These are phyloP conservation scores for Heimioporus punctisporus DNA, from an alignment of 1,284 basidiomycete species.

Conservation along the genomic window DNA sequence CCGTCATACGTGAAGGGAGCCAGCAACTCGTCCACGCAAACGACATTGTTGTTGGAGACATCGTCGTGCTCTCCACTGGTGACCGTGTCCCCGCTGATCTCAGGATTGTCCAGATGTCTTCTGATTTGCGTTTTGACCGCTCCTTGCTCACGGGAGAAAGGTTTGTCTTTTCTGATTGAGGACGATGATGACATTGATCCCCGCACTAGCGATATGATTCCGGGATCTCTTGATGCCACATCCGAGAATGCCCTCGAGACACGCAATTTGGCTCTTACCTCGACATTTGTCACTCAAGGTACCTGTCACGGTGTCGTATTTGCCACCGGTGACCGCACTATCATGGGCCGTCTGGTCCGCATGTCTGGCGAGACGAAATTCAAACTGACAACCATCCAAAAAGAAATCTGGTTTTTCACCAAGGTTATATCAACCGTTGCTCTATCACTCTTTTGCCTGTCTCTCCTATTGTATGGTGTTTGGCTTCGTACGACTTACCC, in stretches of 20 bases:
- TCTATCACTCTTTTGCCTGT: slow-evolving; percentile 39
- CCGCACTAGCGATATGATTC: slow-evolving; percentile 45
- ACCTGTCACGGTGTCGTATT: slow-evolving; percentile 60
- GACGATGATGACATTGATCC: not conserved
- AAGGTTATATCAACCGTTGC: slow-evolving; percentile 48
- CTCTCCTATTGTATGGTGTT: slow-evolving; percentile 46
- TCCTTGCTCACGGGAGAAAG: slow-evolving; percentile 67
- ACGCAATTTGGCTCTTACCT: slow-evolving; percentile 61
- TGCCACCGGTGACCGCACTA: slow-evolving; percentile 59
- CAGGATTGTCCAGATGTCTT: slow-evolving; percentile 58
- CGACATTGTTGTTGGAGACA: slow-evolving; percentile 83
- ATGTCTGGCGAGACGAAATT: slow-evolving; percentile 52
- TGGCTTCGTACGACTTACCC: slow-evolving; percentile 43
- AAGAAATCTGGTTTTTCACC: slow-evolving; percentile 51
- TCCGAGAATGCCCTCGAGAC: slow-evolving; percentile 62
- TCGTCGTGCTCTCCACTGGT: slow-evolving; percentile 74
- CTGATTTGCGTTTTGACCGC: slow-evolving; percentile 61
- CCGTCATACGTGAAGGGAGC: slow-evolving; percentile 57
- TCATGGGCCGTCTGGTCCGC: slow-evolving; percentile 63
- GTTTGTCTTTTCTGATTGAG: slow-evolving; percentile 13
- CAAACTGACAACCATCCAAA: slow-evolving; percentile 50
- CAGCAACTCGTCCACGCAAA: slow-evolving; percentile 68
- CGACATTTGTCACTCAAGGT: slow-evolving; percentile 56
- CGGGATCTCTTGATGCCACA: slow-evolving; percentile 49
- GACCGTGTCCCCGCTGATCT: slow-evolving; percentile 88